A percentile compares a stretch with the other conserved stretches of the same genome.
These are phyloP conservation scores for Boletus sensibilis DNA, from an alignment of 768 basidiomycete genomes.

Conservation along the genomic window DNA sequence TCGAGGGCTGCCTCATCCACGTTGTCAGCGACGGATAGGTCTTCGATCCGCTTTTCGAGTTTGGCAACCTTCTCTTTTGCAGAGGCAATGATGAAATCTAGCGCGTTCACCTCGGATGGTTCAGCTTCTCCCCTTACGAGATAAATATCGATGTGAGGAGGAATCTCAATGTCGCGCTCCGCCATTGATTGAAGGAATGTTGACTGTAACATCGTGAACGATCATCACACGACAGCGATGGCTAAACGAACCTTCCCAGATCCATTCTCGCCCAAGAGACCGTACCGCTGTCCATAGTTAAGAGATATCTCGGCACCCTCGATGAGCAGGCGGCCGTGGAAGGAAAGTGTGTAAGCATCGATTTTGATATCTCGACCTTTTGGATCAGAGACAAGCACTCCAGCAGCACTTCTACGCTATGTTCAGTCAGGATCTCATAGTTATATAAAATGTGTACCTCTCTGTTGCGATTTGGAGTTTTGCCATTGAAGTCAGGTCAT, in stretches of 20 bases:
- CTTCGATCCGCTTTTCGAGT: constrained; percentile 92
- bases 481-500: constrained; percentile 83
- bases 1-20: constrained; percentile 90
- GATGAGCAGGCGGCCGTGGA: constrained; percentile 88
- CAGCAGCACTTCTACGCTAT: constrained; percentile 71
- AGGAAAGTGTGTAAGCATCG: constrained; percentile 91
- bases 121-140: constrained; percentile 95
- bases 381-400: constrained; percentile 88
- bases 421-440: constrained; percentile 1
- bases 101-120: constrained; percentile 91
- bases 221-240: constrained; percentile 2
- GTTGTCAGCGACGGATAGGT: constrained; percentile 83
- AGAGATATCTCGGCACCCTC: constrained; percentile 67
- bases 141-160: constrained; percentile 95
- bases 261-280: constrained; percentile 94
- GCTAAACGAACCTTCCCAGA: constrained; percentile 83
- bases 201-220: constrained; percentile 50
- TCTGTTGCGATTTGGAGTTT: constrained; percentile 90
- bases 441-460: constrained; percentile 47
- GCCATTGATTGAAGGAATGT: constrained; percentile 96
- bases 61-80: constrained; percentile 91
- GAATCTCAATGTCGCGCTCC: constrained; percentile 93
- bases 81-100: constrained; percentile 94
- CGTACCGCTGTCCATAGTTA: constrained; percentile 92
- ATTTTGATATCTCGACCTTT: constrained; percentile 98